Percentiles rank a stretch among this genome's conserved stretches.
phyloP scores from a whole-genome alignment of 192 early-diverging fungal species.

The Chytriomyces sp. region DNA sequence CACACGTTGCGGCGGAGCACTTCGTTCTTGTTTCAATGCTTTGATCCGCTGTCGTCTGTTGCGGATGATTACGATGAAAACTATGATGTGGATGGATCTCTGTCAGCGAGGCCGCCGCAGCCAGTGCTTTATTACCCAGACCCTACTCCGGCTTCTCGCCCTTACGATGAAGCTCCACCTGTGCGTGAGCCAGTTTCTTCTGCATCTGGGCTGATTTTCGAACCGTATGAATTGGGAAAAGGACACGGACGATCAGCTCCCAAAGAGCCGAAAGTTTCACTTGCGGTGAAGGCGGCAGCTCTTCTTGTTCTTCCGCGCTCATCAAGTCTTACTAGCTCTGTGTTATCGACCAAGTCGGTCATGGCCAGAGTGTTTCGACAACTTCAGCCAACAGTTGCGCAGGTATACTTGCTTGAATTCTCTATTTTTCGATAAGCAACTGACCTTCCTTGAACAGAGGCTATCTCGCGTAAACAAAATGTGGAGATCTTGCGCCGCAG shows the following conservation, averaged over 20 bases:
- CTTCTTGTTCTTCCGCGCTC: conserved; percentile 22
- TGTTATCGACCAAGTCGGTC: conserved; percentile 2
- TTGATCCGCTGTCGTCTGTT: neutral
- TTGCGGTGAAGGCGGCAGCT: neutral
- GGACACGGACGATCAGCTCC: neutral
- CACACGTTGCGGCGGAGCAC: neutral
- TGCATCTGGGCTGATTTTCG: neutral
- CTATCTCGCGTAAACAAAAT: conserved; percentile 15
- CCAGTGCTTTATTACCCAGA: conserved; percentile 12
- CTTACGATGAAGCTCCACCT: neutral
- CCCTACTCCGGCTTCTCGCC: neutral
- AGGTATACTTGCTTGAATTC: neutral
- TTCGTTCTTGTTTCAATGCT: conserved; percentile 3
- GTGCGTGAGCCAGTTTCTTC: neutral
- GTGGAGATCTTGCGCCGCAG: neutral
- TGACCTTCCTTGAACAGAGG: neutral
- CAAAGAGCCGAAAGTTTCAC: neutral
- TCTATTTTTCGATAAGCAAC: neutral
- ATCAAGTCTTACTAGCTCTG: conserved; percentile 7
- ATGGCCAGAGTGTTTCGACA: neutral
- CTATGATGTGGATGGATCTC: neutral
- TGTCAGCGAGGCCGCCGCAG: neutral
- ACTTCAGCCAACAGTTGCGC: conserved; percentile 2
- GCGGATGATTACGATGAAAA: neutral
- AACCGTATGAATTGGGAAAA: neutral